Evolutionary conservation across 495 filamentous ascomycete genomes (phyloP), one percentile per base, ranked within the genome.

Genomic region (Aspergillus campestris): DNA sequence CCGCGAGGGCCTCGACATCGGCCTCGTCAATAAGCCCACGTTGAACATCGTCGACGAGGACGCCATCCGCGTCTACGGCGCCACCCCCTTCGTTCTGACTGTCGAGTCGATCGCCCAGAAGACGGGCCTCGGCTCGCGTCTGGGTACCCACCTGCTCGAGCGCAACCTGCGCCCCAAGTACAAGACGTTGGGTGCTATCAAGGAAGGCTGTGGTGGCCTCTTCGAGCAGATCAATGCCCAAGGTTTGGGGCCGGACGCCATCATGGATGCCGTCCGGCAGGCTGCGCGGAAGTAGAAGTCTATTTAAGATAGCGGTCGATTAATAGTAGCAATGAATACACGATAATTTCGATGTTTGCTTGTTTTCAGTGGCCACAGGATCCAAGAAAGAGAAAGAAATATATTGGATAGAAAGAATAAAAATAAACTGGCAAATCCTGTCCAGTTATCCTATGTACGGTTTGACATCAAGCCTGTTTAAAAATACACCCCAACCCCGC

Each of bases 71-170:
- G 35, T 53, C 35, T 68, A 68, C 39, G 65, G 65, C 13, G 60
- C 59, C 0, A 53, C 51, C 7, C 58, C 58, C 5, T 68, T 68
- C 38, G 61, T 68, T 7, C 41, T 68, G 12, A 59, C 61, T 6
- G 59, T 68, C 7, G 65, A 68, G 46, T 65, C 62, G 5, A 62
- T 68, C 38, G 59, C 65, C 3, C 61, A 68, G 53, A 68, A 68
- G 61, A 68, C 65, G 3, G 59, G 61, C 44, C 59, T 68, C 9
- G 65, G 65, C n/a, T 68, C 62, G 48, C 61, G 65, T 32, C 48
- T 68, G 0, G 65, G 65, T 9, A 59, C 55, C 1, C 53, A 64
- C 3, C 51, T 68, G 3, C 51, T 68, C 6, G 57, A 64, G 44
- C 59, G 63, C 44, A 58, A 58, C 9, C 53, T 66, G 18, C 66